Conservation (phyloP, 2,329 filamentous ascomycete genomes). For the Acrodontium crateriforme region DNA sequence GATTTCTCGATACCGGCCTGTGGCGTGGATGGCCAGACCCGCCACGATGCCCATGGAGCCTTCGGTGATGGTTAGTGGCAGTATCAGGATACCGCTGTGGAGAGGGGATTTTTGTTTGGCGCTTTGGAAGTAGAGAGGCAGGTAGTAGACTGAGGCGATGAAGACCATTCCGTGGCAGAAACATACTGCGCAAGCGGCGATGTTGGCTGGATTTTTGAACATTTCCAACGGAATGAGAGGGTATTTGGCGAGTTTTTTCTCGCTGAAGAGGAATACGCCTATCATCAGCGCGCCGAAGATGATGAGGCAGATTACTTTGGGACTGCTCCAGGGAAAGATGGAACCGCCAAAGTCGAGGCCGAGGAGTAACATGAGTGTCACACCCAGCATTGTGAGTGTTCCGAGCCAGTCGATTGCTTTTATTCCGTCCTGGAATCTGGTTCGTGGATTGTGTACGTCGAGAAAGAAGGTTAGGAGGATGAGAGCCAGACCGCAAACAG, state of each 20-base stretch:
- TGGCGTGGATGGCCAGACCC: conserved; percentile 37
- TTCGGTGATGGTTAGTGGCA: conserved; percentile 42
- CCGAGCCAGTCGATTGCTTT: conserved; percentile 42
- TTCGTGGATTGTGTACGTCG: conserved; percentile 42
- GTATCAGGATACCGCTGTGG: conserved; percentile 45
- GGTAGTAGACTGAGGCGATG: conserved; percentile 53
- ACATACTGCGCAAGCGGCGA: conserved; percentile 40
- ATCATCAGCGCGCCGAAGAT: conserved; percentile 37
- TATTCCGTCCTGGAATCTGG: conserved; percentile 33
- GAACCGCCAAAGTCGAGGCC: conserved; percentile 42
- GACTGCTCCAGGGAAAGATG: conserved; percentile 39
- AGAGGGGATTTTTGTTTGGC: conserved; percentile 48
- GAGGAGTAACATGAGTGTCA: conserved; percentile 39
- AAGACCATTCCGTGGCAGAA: conserved; percentile 41
- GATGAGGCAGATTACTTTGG: conserved; percentile 42
- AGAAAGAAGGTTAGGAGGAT: conserved; percentile 38
- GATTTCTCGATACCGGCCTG: conserved; percentile 34
- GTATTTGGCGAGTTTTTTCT: conserved; percentile 48
- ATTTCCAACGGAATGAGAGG: conserved; percentile 56
- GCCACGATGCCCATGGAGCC: conserved; percentile 31
- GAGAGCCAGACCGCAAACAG: conserved; percentile 36
- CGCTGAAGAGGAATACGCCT: conserved; percentile 43
- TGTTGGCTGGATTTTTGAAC: conserved; percentile 42
- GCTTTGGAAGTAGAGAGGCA: conserved; percentile 61
- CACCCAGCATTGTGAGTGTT: conserved; percentile 36